Evolutionary conservation across 805 yeast genomes (phyloP).

Genomic region (Tetrapisispora pingtungensis): DNA sequence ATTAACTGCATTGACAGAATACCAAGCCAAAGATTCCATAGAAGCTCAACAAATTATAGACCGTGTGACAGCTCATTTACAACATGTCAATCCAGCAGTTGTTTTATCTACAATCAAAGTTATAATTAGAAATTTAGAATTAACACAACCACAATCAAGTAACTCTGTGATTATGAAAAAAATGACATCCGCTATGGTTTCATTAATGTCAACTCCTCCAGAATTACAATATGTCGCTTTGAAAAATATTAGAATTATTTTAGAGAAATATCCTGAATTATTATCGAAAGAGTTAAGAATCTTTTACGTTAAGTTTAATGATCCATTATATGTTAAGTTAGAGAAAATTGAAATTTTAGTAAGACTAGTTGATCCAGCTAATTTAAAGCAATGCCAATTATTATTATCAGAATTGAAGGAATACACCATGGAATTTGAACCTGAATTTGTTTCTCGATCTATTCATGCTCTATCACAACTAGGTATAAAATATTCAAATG

Average conservation of each 20-base stretch:
- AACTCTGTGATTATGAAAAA: conserved; percentile 44
- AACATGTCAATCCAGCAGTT: conserved; percentile 94
- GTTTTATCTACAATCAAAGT: conserved; percentile 79
- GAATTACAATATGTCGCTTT: conserved; percentile 92
- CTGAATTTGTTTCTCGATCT: conserved; percentile 58
- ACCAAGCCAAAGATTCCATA: conserved; percentile 40
- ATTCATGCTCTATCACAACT: conserved; percentile 61
- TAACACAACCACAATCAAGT: conserved; percentile 27
- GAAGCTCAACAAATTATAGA: conserved; percentile 84
- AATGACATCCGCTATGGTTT: conserved; percentile 75
- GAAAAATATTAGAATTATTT: conserved; percentile 78
- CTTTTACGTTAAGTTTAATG: conserved; percentile 79
- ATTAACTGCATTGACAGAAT: conserved; percentile 69
- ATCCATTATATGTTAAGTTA: conserved; percentile 67
- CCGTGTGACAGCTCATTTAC: conserved; percentile 86
- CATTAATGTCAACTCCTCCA: conserved; percentile 78
- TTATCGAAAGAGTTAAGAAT: conserved; percentile 74
- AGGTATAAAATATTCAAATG: conserved; percentile 46
- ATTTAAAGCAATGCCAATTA: conserved; percentile 41
- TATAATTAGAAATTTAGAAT: conserved; percentile 56
- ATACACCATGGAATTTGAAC: conserved; percentile 78
- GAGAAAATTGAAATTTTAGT: conserved; percentile 71
- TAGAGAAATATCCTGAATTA: conserved; percentile 79
- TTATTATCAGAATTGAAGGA: conserved; percentile 64
- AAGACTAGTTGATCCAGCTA: conserved; percentile 48